Conservation (phyloP, 1,284 basidiomycete genomes). For the Cutaneotrichosporon sp. region DNA sequence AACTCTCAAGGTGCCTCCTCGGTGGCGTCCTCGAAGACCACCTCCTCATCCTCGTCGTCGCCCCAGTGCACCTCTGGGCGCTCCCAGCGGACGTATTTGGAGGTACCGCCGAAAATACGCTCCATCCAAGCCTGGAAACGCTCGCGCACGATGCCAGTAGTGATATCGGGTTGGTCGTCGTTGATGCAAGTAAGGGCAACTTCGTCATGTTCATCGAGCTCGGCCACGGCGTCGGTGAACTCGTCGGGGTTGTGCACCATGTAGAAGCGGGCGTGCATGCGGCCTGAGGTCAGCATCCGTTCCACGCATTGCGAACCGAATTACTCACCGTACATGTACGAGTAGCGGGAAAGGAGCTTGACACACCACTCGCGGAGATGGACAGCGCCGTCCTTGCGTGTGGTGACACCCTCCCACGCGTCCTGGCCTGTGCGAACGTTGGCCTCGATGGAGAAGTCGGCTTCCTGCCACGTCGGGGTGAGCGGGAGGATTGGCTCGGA, state of each 20-base stretch:
- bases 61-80: constrained; percentile 6
- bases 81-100: constrained; percentile 22
- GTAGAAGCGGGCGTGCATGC: constrained; percentile 26
- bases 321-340: constrained; percentile 33
- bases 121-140: constrained; percentile 26
- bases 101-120: constrained; percentile 17
- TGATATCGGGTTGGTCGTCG: constrained; percentile 36
- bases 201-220: constrained; percentile 12
- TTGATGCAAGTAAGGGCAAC: constrained; percentile 36
- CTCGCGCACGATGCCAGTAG: neutral
- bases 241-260: constrained; percentile 21
- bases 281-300: constrained; percentile 1
- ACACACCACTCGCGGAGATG: constrained; percentile 32
- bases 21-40: neutral
- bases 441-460: constrained; percentile 22
- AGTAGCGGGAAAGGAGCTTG: constrained; percentile 40
- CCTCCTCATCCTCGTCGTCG: neutral
- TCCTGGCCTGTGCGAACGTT: constrained; percentile 36
- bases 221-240: constrained; percentile 15
- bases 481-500: constrained; percentile 34
- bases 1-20: no score
- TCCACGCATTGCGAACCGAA: neutral
- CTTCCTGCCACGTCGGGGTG: constrained; percentile 24
- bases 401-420: constrained; percentile 22
- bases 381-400: constrained; percentile 22